Evolutionary conservation across 2,329 filamentous ascomycete genomes (phyloP).

Genomic region (Paraphoma sp.): DNA sequence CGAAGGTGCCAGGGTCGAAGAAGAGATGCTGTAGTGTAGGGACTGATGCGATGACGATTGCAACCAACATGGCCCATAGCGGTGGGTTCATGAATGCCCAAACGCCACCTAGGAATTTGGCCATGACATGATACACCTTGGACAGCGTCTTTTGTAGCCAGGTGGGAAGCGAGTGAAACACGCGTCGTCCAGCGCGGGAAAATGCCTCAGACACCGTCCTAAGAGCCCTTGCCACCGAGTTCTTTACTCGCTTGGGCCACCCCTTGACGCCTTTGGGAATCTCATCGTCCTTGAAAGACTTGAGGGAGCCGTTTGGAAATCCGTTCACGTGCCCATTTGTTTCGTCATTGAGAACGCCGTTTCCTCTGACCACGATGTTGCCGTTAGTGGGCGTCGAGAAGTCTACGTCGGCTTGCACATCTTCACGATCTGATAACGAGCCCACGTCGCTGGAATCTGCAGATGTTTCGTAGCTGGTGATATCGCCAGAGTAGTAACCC

Average conservation of each 20-base stretch:
- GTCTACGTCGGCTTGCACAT: constrained; percentile 34
- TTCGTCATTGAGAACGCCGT: constrained; percentile 48
- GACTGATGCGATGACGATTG: constrained; percentile 89
- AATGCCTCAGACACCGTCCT: constrained; percentile 33
- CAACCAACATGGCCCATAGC: constrained; percentile 93
- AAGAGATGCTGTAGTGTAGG: constrained; percentile 83
- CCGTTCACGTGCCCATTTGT: constrained; percentile 48
- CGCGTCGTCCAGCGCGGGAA: constrained; percentile 39
- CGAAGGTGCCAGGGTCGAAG: constrained; percentile 86
- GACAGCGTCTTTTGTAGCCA: constrained; percentile 60
- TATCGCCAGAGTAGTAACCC: constrained; percentile 55
- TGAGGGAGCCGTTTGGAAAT: constrained; percentile 39
- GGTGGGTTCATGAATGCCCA: constrained; percentile 99
- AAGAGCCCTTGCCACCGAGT: constrained; percentile 23
- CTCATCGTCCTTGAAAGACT: constrained; percentile 25
- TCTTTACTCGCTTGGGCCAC: constrained; percentile 38
- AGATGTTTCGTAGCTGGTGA: constrained; percentile 51
- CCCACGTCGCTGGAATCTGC: constrained; percentile 40
- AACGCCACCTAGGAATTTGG: constrained; percentile 68
- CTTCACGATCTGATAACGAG: constrained; percentile 35
- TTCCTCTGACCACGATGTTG: constrained; percentile 50
- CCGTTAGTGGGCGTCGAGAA: constrained; percentile 57
- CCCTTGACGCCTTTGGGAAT: constrained; percentile 43
- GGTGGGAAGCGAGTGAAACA: constrained; percentile 60
- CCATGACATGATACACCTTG: constrained; percentile 48